Evolutionary conservation across 176 grass and related monocot genomes (phyloP), one percentile per base, ranked within the genome.

Genomic region (Triticum urartu): DNA sequence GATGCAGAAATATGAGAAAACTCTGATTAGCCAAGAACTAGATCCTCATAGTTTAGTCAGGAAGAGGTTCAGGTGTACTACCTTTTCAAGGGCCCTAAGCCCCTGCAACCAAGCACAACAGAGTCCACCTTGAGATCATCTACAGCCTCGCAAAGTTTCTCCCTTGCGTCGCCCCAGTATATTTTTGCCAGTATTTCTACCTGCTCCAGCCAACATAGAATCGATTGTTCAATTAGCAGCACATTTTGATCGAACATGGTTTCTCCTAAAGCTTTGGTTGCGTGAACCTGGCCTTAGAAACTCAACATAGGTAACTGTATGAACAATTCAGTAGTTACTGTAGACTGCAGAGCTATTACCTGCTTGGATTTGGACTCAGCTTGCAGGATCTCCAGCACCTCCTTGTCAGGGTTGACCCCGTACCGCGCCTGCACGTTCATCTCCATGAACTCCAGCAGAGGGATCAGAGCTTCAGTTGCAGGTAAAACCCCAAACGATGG

Each of bases 131-230:
- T 93, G 75, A 94, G 89, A 90, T 94, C 89, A 24, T 94, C 90
- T 43, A 97, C 92, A 14, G 92, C 92, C 52, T 93, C 91, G 63
- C 89, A 94, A 43, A 97, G 89, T 84, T 94, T 94, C 91, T 94
- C 91, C 87, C 89, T 97, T 74, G 92, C 90, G 88, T 94, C 91
- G 3, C 95, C 95, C 95, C 95, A 97, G 47, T 93, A 97, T 68
- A 97, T 81, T 82, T 97, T 97, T 77, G 95, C 86, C 13, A 93
- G 36, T 79, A 97, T 87, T 85, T 91, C 88, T 35, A 97, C 87
- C 95, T 97, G 89, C 59, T 89, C 36, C 81, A 79, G 17, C 24
- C 50, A 40, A 25, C 9, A 61, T 61, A 13, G 32, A 42, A 64
- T 3, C 12, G 20, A 12, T 70, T 32, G 25, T 77, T 61, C 70